Evolutionary conservation across 139 green algal genomes (phyloP).

Genomic region (Nannochloris sp.): DNA sequence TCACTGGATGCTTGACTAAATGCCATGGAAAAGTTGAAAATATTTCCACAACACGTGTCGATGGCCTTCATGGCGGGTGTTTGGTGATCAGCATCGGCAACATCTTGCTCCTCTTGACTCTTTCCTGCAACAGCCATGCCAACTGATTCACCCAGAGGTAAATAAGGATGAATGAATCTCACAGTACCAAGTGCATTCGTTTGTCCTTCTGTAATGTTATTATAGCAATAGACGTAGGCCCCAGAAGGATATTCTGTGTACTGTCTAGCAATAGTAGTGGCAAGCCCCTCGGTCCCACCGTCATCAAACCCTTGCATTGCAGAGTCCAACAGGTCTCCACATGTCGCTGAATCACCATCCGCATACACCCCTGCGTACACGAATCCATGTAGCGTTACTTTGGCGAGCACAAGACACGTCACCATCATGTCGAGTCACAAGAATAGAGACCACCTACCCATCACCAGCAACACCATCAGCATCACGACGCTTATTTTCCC

Average conservation of each 20-base stretch:
- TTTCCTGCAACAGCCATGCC: background rate
- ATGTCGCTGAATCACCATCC: background rate
- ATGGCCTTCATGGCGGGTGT: background rate
- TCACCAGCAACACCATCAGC: too few relatives aligned
- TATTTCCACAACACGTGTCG: background rate
- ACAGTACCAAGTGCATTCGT: background rate
- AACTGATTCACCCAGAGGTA: background rate
- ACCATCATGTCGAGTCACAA: too few relatives aligned
- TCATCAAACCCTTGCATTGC: background rate
- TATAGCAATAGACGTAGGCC: background rate
- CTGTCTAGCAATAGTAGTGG: background rate
- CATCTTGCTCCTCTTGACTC: background rate
- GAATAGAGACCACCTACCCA: too few relatives aligned
- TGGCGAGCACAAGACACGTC: background rate
- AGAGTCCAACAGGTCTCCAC: background rate
- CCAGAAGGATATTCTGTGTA: background rate
- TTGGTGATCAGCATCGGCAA: background rate
- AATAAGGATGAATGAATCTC: background rate
- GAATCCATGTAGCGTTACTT: background rate
- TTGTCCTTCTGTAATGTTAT: slow-evolving; percentile 1
- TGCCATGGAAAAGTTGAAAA: slow-evolving; percentile 1
- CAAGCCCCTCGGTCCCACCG: background rate
- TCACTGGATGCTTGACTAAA: background rate
- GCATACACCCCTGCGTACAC: background rate
- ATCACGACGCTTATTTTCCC: too few relatives aligned